Evolutionary conservation across 169 alveolate species (phyloP), one percentile per base, ranked within the genome.

Genomic region (Eimeria praecox): DNA sequence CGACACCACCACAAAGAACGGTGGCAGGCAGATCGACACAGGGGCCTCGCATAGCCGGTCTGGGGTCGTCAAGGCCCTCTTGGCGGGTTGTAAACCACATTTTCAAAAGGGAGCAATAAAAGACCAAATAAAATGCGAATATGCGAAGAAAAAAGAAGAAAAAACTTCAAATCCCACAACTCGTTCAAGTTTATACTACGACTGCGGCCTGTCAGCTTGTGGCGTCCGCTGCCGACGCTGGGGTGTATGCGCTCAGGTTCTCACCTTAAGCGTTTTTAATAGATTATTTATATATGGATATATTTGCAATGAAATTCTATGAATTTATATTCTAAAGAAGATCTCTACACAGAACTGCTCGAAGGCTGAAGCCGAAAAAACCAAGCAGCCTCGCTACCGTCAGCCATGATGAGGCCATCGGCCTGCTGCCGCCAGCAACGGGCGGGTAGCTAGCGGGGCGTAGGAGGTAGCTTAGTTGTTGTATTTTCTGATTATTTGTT

Each of bases 81-180:
- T 97, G 98, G 93, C 99, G 96, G n/a, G 99, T 97, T 24, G 99
- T 96, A 92, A 97, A 96, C 98, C 98, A 98, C 98, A 98, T 98
- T 27, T 86, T 95, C 40, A 71, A 27, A n/a, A 54, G n/a, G 12
- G 20, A 22, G 9, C 30, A 38, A 33, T 80, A 80, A 44, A 27
- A 46, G 66, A 42, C 9, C n/a, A 80, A 38, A 33, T 80, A 80
- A 44, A 27, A 46, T 33, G 66, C 9, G 49, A 80, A 80, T 38
- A 33, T 16, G 54, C 42, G 52, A 27, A 75, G 35, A 18, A 40
- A 33, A 75, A 18, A 80, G 89, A 27, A 27, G 49, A 27, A 27
- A 35, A 46, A 14, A 9, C 42, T 1, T 12, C 40, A 27, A 18
- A 27, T 66, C 24, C 24, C 78, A n/a, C n/a, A n/a, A n/a, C n/a